A percentile compares a stretch with the other conserved stretches of the same genome.
phyloP scores from a whole-genome alignment of 768 basidiomycete genomes.

The Ramaria sp. region DNA sequence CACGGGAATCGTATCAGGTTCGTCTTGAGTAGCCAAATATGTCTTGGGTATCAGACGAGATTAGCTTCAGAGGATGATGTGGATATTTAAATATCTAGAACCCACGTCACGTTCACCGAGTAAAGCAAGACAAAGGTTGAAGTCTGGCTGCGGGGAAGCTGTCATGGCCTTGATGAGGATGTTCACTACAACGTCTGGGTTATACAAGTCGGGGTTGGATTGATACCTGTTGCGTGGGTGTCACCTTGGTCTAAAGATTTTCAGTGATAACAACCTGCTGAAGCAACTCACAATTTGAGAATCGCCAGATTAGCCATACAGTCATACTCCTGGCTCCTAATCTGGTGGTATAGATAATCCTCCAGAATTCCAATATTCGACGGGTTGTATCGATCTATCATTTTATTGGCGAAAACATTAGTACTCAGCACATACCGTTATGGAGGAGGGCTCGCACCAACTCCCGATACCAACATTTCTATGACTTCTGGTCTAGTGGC shows the following conservation, averaged over 20 bases:
- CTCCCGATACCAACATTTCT: conserved; percentile 83
- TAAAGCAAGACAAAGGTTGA: conserved; percentile 89
- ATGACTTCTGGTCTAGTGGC: conserved; percentile 76
- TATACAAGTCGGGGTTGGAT: conserved; percentile 89
- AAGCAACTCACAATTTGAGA: conserved; percentile 62
- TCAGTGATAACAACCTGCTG: neutral
- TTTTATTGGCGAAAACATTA: conserved; percentile 1
- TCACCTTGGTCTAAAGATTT: neutral
- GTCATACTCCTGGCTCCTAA: conserved; percentile 85
- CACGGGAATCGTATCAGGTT: conserved; percentile 69
- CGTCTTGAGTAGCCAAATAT: conserved; percentile 41
- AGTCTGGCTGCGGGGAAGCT: conserved; percentile 80
- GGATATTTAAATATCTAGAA: neutral
- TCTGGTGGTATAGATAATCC: conserved; percentile 94
- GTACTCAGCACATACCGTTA: neutral
- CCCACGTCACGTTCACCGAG: conserved; percentile 52
- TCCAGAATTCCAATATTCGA: conserved; percentile 88
- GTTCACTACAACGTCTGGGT: conserved; percentile 87
- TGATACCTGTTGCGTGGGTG: conserved; percentile 56
- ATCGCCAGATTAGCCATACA: conserved; percentile 92
- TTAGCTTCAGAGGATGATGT: neutral
- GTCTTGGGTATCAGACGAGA: neutral
- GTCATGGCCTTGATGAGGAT: conserved; percentile 89
- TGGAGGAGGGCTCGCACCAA: conserved; percentile 40
- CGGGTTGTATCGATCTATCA: conserved; percentile 90